Conservation (phyloP, 495 filamentous ascomycete species). For the Diplogelasinospora grovesii region DNA sequence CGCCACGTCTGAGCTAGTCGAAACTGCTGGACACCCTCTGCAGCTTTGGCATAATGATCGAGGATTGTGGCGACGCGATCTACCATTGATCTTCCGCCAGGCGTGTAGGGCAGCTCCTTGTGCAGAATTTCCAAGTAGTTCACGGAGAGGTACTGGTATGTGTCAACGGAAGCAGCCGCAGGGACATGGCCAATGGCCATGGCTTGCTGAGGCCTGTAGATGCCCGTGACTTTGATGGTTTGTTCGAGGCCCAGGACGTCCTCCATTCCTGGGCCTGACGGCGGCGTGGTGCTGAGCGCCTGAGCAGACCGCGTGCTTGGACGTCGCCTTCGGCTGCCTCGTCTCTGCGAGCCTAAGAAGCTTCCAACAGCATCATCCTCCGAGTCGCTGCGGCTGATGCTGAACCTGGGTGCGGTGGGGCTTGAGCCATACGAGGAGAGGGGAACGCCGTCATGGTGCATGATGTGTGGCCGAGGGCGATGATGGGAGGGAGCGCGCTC, state of each 20-base stretch:
- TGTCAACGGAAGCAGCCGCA: conserved; percentile 42
- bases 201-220: conserved; percentile 50
- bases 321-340: conserved; percentile 30
- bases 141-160: conserved; percentile 54
- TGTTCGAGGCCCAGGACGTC: conserved; percentile 56
- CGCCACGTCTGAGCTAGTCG: conserved; percentile 72
- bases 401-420: conserved; percentile 37
- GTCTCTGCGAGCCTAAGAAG: conserved; percentile 47
- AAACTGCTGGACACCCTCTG: conserved; percentile 52
- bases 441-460: conserved; percentile 21
- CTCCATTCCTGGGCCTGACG: conserved; percentile 40
- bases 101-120: conserved; percentile 29
- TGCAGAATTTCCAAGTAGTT: conserved; percentile 49
- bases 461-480: conserved; percentile 30
- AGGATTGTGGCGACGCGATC: conserved; percentile 46
- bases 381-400: conserved; percentile 56
- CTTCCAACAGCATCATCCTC: conserved; percentile 61
- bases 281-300: conserved; percentile 52
- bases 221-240: conserved; percentile 49
- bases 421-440: conserved; percentile 37
- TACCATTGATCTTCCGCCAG: conserved; percentile 23
- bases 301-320: conserved; percentile 30
- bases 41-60: conserved; percentile 55
- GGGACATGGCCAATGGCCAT: conserved; percentile 57
- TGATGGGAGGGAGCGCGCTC: conserved; percentile 33